A percentile compares a stretch with the other conserved stretches of the same genome.
Conservation (phyloP, 352 stramenopile genomes). For the Pythium myriotylum region DNA sequence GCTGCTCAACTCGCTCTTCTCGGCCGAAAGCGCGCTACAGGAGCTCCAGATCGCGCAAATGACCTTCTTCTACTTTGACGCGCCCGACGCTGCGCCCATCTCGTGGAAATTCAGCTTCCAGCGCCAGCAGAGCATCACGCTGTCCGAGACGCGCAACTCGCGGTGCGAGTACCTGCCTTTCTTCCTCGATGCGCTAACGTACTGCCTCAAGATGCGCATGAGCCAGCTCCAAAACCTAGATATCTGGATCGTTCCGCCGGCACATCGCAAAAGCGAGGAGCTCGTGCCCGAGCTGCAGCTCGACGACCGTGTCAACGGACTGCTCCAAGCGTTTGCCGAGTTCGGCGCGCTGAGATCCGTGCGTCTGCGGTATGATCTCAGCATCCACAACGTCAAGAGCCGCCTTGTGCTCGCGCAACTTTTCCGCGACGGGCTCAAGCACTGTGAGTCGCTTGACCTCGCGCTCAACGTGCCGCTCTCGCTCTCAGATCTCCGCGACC, state of each 20-base stretch:
- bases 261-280: conserved; percentile 14
- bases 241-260: conserved; percentile 27
- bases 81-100: conserved; percentile 14
- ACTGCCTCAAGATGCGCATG: conserved; percentile 52
- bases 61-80: conserved; percentile 36
- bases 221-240: conserved; percentile 59
- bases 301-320: conserved; percentile 22
- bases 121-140: conserved; percentile 40
- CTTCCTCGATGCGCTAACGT: conserved; percentile 43
- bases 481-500: conserved; percentile 15
- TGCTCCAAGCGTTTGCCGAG: conserved; percentile 32
- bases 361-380: conserved; percentile 28
- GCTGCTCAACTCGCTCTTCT: conserved; percentile 62
- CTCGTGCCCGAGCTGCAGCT: conserved; percentile 14
- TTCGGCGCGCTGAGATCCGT: conserved; percentile 29
- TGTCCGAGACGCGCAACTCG: conserved; percentile 39
- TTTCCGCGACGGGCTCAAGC: conserved; percentile 41
- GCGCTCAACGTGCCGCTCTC: conserved; percentile 28
- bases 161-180: conserved; percentile 37
- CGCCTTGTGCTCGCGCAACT: conserved; percentile 34
- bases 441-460: conserved; percentile 51
- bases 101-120: conserved; percentile 56
- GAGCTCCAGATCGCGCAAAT: conserved; percentile 40
- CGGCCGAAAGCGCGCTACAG: conserved; percentile 47
- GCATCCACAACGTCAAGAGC: conserved; percentile 18